Percentiles rank a stretch among this genome's conserved stretches.
phyloP scores from a whole-genome alignment of 192 early-diverging fungal genomes.

The Coemansia sp. region DNA sequence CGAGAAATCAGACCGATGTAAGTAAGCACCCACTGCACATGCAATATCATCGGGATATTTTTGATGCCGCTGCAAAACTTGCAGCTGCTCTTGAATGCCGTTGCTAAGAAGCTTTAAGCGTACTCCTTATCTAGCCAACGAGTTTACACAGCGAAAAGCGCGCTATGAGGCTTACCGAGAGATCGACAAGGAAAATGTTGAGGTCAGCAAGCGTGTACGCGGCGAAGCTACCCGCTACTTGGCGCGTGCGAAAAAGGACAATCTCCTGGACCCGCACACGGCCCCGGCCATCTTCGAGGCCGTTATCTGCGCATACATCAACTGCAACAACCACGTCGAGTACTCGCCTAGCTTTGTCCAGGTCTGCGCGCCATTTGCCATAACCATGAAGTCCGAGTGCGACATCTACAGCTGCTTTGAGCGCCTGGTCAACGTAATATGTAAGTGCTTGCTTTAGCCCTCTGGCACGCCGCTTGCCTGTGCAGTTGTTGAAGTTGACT shows the following conservation, averaged over 20 bases:
- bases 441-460: constrained; percentile 38
- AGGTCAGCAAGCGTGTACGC: constrained; percentile 69
- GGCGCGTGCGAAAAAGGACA: constrained; percentile 39
- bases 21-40: not conserved
- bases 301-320: constrained; percentile 83
- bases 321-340: constrained; percentile 71
- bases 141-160: constrained; percentile 60
- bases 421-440: constrained; percentile 66
- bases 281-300: constrained; percentile 71
- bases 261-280: constrained; percentile 35
- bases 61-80: not conserved
- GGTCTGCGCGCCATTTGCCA: constrained; percentile 81
- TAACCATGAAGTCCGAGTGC: constrained; percentile 66
- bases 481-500: not conserved
- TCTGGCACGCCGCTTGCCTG: not conserved
- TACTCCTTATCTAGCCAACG: constrained; percentile 51
- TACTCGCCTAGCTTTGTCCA: constrained; percentile 74
- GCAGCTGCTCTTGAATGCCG: not conserved
- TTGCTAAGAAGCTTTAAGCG: not conserved
- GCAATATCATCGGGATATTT: not conserved
- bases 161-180: constrained; percentile 64
- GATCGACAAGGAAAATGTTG: constrained; percentile 65
- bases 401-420: constrained; percentile 84
- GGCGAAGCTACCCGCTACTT: constrained; percentile 72
- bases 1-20: constrained; percentile 72